Conservation (phyloP, 805 yeast species). For the Spathaspora hagerdaliae region DNA sequence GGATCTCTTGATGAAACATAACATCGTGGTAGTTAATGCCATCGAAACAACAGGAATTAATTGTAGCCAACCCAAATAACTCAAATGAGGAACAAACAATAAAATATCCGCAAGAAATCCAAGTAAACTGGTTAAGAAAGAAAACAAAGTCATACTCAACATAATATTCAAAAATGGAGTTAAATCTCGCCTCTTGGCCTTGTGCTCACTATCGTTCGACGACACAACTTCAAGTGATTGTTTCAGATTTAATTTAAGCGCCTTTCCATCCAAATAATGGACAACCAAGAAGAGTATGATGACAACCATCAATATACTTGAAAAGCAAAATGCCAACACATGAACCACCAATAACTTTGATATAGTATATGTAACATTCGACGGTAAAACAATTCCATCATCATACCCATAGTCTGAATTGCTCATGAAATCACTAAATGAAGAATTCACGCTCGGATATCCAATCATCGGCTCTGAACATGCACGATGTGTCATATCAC, state of each 20-base stretch:
- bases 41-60: conserved; percentile 63
- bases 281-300: conserved; percentile 8
- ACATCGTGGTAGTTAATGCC: conserved; percentile 58
- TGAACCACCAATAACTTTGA: conserved; percentile 41
- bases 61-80: conserved; percentile 85
- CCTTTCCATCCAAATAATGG: not conserved
- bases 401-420: conserved; percentile 3
- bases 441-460: conserved; percentile 23
- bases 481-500: conserved; percentile 20
- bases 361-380: conserved; percentile 34
- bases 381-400: conserved; percentile 34
- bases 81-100: conserved; percentile 68
- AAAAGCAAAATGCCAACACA: conserved; percentile 33
- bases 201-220: not conserved
- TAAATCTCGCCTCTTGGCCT: conserved; percentile 12
- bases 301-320: conserved; percentile 16
- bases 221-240: conserved; percentile 1
- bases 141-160: conserved; percentile 58
- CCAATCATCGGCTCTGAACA: conserved; percentile 38
- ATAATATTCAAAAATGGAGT: conserved; percentile 44
- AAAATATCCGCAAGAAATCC: conserved; percentile 80
- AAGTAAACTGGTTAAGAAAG: conserved; percentile 65
- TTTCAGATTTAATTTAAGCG: too few relatives aligned
- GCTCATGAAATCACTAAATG: conserved; percentile 9
- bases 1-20: conserved; percentile 72